Evolutionary conservation across 176 grass and related monocot genomes (phyloP).

Genomic region (Otatea glauca): DNA sequence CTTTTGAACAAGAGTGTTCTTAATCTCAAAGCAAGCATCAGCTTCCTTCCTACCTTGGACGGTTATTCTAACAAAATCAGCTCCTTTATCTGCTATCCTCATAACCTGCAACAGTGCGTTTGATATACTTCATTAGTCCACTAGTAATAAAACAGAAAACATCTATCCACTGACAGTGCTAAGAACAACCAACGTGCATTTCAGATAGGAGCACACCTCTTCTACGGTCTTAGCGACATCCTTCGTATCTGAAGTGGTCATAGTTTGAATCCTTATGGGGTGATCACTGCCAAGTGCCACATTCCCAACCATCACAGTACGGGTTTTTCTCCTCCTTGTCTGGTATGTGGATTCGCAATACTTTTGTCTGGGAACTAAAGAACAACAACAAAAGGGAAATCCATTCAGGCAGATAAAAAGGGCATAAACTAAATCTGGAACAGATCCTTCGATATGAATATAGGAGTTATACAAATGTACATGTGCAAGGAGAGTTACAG

Average conservation of each 20-base stretch:
- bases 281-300: slow-evolving; percentile 95
- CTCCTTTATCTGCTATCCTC: slow-evolving; percentile 96
- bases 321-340: slow-evolving; percentile 88
- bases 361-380: slow-evolving; percentile 87
- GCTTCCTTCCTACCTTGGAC: slow-evolving; percentile 98
- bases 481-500: slow-evolving; percentile 4
- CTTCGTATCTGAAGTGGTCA: slow-evolving; percentile 98
- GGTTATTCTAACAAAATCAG: slow-evolving; percentile 96
- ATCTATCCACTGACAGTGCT: background rate
- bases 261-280: slow-evolving; percentile 94
- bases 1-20: slow-evolving; percentile 94
- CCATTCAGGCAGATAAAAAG: slow-evolving; percentile 17
- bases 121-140: background rate
- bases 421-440: background rate
- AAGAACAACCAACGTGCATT: slow-evolving; percentile 3
- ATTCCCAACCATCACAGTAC: slow-evolving; percentile 97
- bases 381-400: slow-evolving; percentile 12
- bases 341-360: slow-evolving; percentile 87
- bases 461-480: background rate
- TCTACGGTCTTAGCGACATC: slow-evolving; percentile 89
- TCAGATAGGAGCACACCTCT: slow-evolving; percentile 62
- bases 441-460: background rate
- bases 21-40: slow-evolving; percentile 96
- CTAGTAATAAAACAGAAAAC: slow-evolving; percentile 18
- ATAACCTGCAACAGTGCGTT: slow-evolving; percentile 68